phyloP scores from a whole-genome alignment of 2,329 filamentous ascomycete genomes.

The Stagonosporopsis cucurbitacearum region DNA sequence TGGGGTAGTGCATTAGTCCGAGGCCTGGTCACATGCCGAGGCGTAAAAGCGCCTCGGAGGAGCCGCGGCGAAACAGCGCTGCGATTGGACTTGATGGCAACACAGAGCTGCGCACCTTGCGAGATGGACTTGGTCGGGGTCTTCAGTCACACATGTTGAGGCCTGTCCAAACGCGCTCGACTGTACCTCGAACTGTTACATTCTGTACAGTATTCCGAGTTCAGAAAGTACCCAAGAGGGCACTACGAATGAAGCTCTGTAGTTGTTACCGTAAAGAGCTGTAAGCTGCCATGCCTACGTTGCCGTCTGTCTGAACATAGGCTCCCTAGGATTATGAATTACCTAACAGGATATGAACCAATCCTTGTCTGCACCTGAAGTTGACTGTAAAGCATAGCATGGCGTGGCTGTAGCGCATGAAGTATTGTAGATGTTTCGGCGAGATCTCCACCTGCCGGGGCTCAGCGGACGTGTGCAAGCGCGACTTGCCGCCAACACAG shows the following conservation, averaged over 20 bases:
- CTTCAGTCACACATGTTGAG: background rate
- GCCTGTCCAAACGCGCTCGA: background rate
- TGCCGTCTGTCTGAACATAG: background rate
- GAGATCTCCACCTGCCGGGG: constrained; percentile 20
- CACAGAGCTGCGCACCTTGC: constrained; percentile 10
- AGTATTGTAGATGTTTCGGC: constrained; percentile 24
- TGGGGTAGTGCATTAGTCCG: constrained; percentile 10
- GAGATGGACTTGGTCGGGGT: background rate
- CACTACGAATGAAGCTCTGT: background rate
- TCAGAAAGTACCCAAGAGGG: background rate
- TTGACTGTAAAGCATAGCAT: constrained; percentile 13
- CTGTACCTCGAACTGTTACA: background rate
- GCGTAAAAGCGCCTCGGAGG: constrained; percentile 22
- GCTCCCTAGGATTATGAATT: background rate
- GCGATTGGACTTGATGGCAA: constrained; percentile 29
- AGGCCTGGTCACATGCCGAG: constrained; percentile 11
- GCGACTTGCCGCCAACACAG: constrained; percentile 26
- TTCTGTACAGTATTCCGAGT: background rate
- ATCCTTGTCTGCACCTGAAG: background rate
- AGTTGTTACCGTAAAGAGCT: too few species aligned
- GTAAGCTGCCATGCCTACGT: background rate
- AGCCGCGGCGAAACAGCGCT: constrained; percentile 33
- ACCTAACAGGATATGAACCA: too few species aligned
- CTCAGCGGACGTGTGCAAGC: constrained; percentile 30
- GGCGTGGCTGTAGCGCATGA: constrained; percentile 16